Evolutionary conservation across 345 rosid genomes (phyloP).

Genomic region (Citrus australasica): DNA sequence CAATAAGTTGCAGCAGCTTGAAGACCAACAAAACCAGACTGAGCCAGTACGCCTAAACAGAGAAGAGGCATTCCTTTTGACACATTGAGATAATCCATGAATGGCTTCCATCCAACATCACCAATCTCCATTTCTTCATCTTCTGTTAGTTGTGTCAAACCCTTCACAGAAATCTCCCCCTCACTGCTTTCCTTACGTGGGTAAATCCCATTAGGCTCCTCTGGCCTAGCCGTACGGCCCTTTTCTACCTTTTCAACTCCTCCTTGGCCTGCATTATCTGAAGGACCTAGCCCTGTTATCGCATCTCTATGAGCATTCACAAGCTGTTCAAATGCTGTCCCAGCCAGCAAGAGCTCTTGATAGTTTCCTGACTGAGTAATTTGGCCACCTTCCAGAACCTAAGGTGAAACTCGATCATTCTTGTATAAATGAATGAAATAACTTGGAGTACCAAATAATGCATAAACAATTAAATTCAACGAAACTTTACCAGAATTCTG

Average conservation of each 20-base stretch:
- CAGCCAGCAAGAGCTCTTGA: conserved; percentile 48
- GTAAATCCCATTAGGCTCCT: conserved; percentile 12
- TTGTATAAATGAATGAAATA: neutral
- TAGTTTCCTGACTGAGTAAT: conserved; percentile 60
- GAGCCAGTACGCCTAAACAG: conserved; percentile 24
- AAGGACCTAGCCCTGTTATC: conserved; percentile 38
- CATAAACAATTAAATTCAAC: neutral
- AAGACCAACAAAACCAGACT: conserved; percentile 42
- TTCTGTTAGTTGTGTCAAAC: conserved; percentile 49
- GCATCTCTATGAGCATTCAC: conserved; percentile 73
- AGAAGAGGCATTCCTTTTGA: conserved; percentile 45
- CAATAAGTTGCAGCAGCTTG: conserved; percentile 71
- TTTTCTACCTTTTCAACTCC: conserved; percentile 15
- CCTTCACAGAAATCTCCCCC: conserved; percentile 27
- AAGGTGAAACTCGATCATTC: neutral
- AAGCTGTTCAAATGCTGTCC: conserved; percentile 61
- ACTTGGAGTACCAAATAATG: neutral
- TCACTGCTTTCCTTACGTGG: conserved; percentile 22
- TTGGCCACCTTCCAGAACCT: conserved; percentile 68
- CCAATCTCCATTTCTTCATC: conserved; percentile 65
- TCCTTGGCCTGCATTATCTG: conserved; percentile 20
- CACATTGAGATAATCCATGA: conserved; percentile 50
- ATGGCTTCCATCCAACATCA: conserved; percentile 60
- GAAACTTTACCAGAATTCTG: conserved; percentile 46
- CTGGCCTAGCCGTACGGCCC: neutral